Evolutionary conservation across 129 eudicot species (phyloP).

Genomic region (Glebionis coronaria): DNA sequence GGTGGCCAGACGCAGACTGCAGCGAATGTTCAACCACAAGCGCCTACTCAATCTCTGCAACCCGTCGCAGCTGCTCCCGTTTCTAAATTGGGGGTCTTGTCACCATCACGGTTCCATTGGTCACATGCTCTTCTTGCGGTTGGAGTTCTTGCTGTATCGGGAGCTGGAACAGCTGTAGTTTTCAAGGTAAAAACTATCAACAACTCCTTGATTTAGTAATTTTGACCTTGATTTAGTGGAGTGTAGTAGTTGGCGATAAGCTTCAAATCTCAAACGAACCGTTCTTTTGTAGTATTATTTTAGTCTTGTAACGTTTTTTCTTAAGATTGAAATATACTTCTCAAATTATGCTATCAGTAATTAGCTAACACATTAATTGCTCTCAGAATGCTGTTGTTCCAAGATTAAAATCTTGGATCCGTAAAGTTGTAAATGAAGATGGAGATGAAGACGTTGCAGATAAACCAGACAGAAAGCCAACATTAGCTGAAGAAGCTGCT

Average conservation of each 20-base stretch:
- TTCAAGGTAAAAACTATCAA: constrained; percentile 51
- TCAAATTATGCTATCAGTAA: neutral
- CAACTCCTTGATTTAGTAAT: neutral
- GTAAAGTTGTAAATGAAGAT: constrained; percentile 69
- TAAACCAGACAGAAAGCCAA: constrained; percentile 47
- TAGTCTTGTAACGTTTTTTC: no score
- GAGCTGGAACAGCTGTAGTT: constrained; percentile 88
- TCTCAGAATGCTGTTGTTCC: constrained; percentile 72
- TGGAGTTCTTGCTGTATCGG: constrained; percentile 75
- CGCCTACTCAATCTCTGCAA: constrained; percentile 53
- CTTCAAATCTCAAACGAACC: neutral
- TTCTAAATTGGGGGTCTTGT: constrained; percentile 49
- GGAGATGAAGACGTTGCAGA: constrained; percentile 47
- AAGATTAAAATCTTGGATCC: constrained; percentile 89
- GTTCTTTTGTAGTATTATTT: no score
- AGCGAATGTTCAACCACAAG: constrained; percentile 46
- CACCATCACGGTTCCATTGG: constrained; percentile 63
- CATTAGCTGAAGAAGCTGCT: constrained; percentile 82
- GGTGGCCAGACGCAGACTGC: constrained; percentile 61
- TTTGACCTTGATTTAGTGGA: neutral
- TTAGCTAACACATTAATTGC: constrained; percentile 1
- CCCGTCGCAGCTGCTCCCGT: constrained; percentile 38
- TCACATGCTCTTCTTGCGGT: constrained; percentile 78
- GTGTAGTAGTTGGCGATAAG: neutral
- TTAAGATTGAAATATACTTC: neutral